Conservation (phyloP, 768 basidiomycete genomes). For the Psilocybe sp. region DNA sequence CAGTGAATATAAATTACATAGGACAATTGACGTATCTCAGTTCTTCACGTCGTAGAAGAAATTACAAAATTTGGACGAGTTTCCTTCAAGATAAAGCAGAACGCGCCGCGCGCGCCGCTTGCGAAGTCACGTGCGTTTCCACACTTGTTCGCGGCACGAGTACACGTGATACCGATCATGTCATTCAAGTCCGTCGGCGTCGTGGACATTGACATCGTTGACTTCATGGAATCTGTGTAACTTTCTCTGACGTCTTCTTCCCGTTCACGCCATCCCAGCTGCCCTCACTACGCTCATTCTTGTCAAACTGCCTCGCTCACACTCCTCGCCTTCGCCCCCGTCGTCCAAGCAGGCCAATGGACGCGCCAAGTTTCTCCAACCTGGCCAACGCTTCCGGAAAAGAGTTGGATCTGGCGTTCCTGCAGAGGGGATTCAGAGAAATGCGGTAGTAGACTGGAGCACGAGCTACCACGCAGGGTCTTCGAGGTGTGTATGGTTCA, state of each 20-base stretch:
- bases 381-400: slow-evolving; percentile 31
- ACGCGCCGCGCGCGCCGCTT: no score
- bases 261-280: background rate
- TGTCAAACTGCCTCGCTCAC: slow-evolving; percentile 75
- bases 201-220: no score
- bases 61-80: no score
- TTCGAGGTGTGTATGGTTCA: slow-evolving; percentile 52
- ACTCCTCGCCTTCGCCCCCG: slow-evolving; percentile 75
- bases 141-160: no score
- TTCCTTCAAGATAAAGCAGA: no score
- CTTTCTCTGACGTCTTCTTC: background rate
- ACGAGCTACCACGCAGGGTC: slow-evolving; percentile 88
- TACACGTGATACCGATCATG: no score
- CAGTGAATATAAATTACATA: no score
- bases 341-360: slow-evolving; percentile 48
- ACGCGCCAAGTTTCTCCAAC: slow-evolving; percentile 40
- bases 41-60: no score
- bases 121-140: no score
- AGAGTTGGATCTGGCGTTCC: slow-evolving; percentile 28
- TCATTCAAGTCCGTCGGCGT: no score
- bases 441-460: slow-evolving; percentile 62
- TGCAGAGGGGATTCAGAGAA: slow-evolving; percentile 18
- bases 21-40: no score
- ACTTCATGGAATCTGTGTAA: no score
- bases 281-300: slow-evolving; percentile 7